These are phyloP conservation scores for Thalassiosira mediterranea DNA, from an alignment of 352 stramenopile species.

Conservation along the genomic window DNA sequence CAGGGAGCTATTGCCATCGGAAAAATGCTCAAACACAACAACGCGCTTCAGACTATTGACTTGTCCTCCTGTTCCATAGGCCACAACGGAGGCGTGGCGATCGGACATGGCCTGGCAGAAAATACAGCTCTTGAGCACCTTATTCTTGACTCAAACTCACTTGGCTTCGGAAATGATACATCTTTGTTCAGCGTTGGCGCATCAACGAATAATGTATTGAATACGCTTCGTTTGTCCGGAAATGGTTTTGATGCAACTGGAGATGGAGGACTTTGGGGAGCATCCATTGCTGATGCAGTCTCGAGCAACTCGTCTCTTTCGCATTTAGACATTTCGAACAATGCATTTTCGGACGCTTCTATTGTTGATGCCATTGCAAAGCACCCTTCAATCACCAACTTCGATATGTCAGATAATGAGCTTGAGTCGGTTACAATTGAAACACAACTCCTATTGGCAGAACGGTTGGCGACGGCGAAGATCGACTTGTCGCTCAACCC, in stretches of 20 bases:
- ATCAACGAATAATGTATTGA: slow-evolving; percentile 16
- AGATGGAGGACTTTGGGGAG: slow-evolving; percentile 5
- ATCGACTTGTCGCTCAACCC: slow-evolving; percentile 37
- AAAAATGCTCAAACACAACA: slow-evolving; percentile 17
- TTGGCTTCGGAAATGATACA: slow-evolving; percentile 13
- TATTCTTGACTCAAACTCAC: slow-evolving; percentile 29
- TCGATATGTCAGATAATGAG: slow-evolving; percentile 38
- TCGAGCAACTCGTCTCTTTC: slow-evolving; percentile 5
- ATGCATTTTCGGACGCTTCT: slow-evolving; percentile 20
- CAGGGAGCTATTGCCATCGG: slow-evolving; percentile 21
- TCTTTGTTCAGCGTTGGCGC: slow-evolving; percentile 16
- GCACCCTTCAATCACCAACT: slow-evolving; percentile 11
- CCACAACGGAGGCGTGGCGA: slow-evolving; percentile 13
- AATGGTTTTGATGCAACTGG: slow-evolving; percentile 12
- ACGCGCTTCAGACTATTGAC: slow-evolving; percentile 10
- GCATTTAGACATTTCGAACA: slow-evolving; percentile 31
- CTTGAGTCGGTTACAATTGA: slow-evolving; percentile 34
- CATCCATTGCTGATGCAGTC: slow-evolving; percentile 17
- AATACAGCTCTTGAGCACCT: slow-evolving; percentile 25
- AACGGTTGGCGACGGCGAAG: slow-evolving; percentile 13
- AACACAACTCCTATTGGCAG: slow-evolving; percentile 26
- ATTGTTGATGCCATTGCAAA: slow-evolving; percentile 27
- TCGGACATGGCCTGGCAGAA: slow-evolving; percentile 12
- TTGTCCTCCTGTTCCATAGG: slow-evolving; percentile 33
- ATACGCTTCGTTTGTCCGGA: slow-evolving; percentile 14